Conservation (phyloP, 495 filamentous ascomycete genomes). For the Aspergillus affinis region DNA sequence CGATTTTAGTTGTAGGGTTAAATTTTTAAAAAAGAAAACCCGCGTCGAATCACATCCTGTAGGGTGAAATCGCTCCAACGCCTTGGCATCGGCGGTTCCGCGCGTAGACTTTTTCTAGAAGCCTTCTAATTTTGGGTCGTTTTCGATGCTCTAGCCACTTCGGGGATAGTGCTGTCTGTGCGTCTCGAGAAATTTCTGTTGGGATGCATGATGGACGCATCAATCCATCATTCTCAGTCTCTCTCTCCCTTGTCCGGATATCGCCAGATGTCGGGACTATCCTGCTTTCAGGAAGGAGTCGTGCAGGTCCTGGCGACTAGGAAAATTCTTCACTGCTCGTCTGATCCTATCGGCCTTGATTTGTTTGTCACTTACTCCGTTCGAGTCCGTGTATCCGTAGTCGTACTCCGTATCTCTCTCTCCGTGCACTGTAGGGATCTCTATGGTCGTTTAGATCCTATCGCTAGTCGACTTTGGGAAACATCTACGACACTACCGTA, state of each 20-base stretch:
- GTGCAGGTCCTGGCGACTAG: background rate
- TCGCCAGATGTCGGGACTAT: conserved; percentile 1
- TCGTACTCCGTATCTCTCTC: background rate
- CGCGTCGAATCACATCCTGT: conserved; percentile 2
- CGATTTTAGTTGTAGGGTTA: no score
- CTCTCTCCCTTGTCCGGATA: background rate
- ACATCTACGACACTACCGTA: background rate
- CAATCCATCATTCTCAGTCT: background rate
- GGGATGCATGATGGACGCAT: background rate
- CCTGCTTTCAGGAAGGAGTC: background rate
- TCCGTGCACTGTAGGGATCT: background rate
- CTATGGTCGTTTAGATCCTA: background rate
- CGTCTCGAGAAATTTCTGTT: background rate
- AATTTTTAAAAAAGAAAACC: background rate
- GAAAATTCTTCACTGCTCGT: conserved; percentile 3
- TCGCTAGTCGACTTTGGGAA: background rate
- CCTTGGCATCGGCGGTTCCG: conserved; percentile 10
- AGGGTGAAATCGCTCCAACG: background rate
- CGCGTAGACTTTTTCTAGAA: conserved; percentile 10
- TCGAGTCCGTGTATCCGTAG: background rate
- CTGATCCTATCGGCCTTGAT: background rate
- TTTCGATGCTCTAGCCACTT: background rate
- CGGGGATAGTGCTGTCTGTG: conserved; percentile 2
- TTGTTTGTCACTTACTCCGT: background rate
- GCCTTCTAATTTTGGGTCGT: conserved; percentile 17